Conservation (phyloP, 768 basidiomycete species). For the Hortiboletus flavorubellus region DNA sequence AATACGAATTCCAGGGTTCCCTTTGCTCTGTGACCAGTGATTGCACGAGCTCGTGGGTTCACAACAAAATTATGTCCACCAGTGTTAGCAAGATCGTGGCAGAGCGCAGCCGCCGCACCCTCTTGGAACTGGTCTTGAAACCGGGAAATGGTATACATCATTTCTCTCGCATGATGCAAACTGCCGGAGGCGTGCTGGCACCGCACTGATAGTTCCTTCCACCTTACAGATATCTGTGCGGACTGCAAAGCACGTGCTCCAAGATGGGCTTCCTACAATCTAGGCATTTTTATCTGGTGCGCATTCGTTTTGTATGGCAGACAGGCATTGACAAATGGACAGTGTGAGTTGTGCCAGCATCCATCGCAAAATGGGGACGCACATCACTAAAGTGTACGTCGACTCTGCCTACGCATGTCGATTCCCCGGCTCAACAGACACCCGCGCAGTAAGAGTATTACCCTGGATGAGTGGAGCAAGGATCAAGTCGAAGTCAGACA, state of each 20-base stretch:
- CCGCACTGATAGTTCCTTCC: conserved; percentile 5
- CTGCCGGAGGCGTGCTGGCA: background rate
- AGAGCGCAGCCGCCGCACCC: conserved; percentile 61
- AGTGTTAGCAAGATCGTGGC: conserved; percentile 53
- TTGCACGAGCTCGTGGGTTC: background rate
- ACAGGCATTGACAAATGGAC: conserved; percentile 8
- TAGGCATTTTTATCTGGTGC: conserved; percentile 88
- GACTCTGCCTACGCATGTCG: background rate
- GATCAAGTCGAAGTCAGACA: conserved; percentile 80
- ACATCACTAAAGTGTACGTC: conserved; percentile 87
- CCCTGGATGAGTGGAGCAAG: conserved; percentile 82
- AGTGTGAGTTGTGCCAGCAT: conserved; percentile 88
- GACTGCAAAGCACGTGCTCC: conserved; percentile 88
- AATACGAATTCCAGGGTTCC: background rate
- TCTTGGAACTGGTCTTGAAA: conserved; percentile 64
- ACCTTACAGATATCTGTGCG: conserved; percentile 71
- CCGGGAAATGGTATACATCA: conserved; percentile 76
- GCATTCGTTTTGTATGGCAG: conserved; percentile 11
- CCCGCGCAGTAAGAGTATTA: conserved; percentile 74
- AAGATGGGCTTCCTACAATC: conserved; percentile 85
- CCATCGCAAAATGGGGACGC: conserved; percentile 93
- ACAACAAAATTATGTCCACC: conserved; percentile 25
- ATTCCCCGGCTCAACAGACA: conserved; percentile 4
- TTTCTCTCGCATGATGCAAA: background rate
- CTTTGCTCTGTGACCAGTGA: background rate